Conservation (phyloP, 192 early-diverging fungal genomes). For the Mycoemilia scoparia region DNA sequence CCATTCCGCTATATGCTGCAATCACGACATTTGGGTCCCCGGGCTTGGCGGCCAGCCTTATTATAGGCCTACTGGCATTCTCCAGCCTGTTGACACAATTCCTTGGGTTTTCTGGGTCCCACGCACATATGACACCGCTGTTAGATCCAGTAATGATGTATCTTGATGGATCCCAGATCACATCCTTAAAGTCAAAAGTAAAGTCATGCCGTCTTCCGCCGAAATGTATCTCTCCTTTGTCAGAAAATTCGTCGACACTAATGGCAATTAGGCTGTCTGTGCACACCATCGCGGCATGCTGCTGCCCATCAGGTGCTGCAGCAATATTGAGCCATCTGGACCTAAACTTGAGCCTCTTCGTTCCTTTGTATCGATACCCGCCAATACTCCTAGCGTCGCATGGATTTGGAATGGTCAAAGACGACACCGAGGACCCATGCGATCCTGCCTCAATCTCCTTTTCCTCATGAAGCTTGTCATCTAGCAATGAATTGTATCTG, state of each 20-base stretch:
- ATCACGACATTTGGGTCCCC: slow-evolving; percentile 18
- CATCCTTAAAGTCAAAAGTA: slow-evolving; percentile 14
- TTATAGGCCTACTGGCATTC: slow-evolving; percentile 10
- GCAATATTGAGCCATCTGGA: slow-evolving; percentile 16
- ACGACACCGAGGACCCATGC: too few species aligned
- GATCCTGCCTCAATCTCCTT: too few species aligned
- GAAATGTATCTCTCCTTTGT: slow-evolving; percentile 1
- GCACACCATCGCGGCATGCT: slow-evolving; percentile 11
- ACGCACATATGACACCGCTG: slow-evolving; percentile 16
- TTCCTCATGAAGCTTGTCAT: too few species aligned
- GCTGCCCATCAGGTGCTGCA: slow-evolving; percentile 8
- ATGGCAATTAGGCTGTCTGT: slow-evolving; percentile 17
- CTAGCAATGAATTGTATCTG: too few species aligned
- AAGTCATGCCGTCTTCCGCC: slow-evolving; percentile 9
- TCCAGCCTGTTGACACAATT: slow-evolving; percentile 12
- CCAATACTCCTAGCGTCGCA: too few species aligned
- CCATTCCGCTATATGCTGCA: slow-evolving; percentile 11
- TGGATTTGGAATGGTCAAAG: too few species aligned
- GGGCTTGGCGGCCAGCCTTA: slow-evolving; percentile 19
- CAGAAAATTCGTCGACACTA: slow-evolving; percentile 8
- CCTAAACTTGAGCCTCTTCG: too few species aligned
- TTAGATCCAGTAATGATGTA: slow-evolving; percentile 19
- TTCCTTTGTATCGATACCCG: too few species aligned
- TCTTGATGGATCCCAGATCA: slow-evolving; percentile 21
- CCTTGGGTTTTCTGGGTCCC: slow-evolving; percentile 14